Conservation (phyloP, 2,329 filamentous ascomycete species). For the Cadophora gregata region DNA sequence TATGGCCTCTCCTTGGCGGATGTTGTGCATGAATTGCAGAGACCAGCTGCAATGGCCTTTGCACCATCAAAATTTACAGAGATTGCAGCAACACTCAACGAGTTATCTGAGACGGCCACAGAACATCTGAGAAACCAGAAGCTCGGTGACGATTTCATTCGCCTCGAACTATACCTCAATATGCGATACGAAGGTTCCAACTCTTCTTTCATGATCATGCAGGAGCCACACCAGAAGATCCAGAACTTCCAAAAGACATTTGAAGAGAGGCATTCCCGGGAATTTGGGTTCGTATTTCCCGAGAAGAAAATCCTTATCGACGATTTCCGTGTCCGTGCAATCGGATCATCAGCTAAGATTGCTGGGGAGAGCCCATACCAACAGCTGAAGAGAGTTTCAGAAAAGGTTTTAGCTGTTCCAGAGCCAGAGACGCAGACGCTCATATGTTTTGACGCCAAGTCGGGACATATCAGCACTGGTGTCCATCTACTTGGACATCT, state of each 20-base stretch:
- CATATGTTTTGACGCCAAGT: background rate
- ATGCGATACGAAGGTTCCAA: slow-evolving; percentile 90
- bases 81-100: background rate
- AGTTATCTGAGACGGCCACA: background rate
- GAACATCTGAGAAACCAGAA: background rate
- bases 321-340: slow-evolving; percentile 64
- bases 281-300: slow-evolving; percentile 80
- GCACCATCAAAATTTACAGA: background rate
- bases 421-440: background rate
- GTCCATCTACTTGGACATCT: background rate
- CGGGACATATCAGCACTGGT: background rate
- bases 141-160: background rate
- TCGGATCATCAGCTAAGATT: background rate
- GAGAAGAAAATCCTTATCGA: slow-evolving; percentile 87
- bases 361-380: background rate
- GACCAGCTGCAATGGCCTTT: slow-evolving; percentile 52
- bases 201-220: slow-evolving; percentile 85
- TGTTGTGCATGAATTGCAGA: slow-evolving; percentile 87
- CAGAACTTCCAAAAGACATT: slow-evolving; percentile 80
- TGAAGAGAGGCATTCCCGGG: slow-evolving; percentile 82
- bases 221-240: slow-evolving; percentile 58
- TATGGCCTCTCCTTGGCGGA: slow-evolving; percentile 94
- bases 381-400: background rate
- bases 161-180: slow-evolving; percentile 81
- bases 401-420: background rate